Percentiles rank a stretch among this genome's conserved stretches.
Evolutionary conservation across 2,329 filamentous ascomycete genomes (phyloP).

Genomic region (Aspergillus fructus): DNA sequence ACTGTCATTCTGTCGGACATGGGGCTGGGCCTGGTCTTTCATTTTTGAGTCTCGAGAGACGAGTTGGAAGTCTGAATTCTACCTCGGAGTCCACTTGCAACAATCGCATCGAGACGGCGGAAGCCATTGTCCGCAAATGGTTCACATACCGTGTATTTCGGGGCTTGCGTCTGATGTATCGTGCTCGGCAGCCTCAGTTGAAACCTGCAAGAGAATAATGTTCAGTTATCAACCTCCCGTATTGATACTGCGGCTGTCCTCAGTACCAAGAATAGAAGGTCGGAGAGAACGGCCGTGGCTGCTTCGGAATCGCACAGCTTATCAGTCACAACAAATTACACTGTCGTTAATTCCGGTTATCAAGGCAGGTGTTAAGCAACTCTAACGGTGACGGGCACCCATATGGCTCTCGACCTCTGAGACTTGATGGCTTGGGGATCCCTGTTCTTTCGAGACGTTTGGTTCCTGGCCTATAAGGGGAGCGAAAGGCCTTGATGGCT

Average conservation of each 20-base stretch:
- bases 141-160: neutral
- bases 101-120: neutral
- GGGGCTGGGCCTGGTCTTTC: neutral
- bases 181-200: neutral
- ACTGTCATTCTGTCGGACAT: neutral
- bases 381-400: neutral
- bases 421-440: neutral
- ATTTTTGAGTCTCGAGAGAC: neutral
- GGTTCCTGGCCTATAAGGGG: conserved; percentile 1
- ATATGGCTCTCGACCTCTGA: neutral
- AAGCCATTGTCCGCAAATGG: neutral
- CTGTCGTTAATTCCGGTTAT: neutral
- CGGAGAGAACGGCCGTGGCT: neutral
- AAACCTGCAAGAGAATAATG: neutral
- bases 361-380: neutral
- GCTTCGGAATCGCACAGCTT: neutral
- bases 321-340: neutral
- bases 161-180: neutral
- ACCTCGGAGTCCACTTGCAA: conserved; percentile 1
- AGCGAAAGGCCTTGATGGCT: neutral
- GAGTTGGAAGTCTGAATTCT: neutral
- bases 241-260: neutral
- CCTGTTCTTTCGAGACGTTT: neutral
- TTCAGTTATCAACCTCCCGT: neutral
- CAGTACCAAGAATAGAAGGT: neutral